A percentile compares a stretch with the other conserved stretches of the same genome.
phyloP scores from a whole-genome alignment of 2,329 filamentous ascomycete genomes.

The Myriosclerotinia duriaeana region DNA sequence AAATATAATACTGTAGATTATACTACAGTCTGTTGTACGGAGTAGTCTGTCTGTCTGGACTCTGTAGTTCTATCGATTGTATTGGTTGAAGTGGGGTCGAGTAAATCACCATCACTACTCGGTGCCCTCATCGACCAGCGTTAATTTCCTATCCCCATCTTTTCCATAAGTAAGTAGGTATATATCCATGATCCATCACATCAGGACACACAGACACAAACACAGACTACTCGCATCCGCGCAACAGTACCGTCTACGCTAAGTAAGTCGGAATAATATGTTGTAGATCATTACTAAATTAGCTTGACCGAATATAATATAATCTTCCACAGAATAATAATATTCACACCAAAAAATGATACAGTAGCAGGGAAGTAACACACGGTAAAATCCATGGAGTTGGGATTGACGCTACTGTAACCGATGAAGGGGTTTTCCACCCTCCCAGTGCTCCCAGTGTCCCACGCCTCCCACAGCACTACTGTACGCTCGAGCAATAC shows the following conservation, averaged over 20 bases:
- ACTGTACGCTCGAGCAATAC: constrained; percentile 14
- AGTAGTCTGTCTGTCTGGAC: too few relatives aligned
- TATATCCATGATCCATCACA: background rate
- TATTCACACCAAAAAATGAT: too few relatives aligned
- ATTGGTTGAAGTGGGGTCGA: background rate
- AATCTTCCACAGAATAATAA: too few relatives aligned
- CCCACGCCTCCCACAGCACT: constrained; percentile 12
- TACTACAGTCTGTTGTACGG: too few relatives aligned
- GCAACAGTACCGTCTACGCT: too few relatives aligned
- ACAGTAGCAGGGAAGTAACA: background rate
- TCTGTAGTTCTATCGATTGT: too few relatives aligned
- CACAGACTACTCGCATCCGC: background rate
- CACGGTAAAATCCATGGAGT: background rate
- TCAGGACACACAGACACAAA: too few relatives aligned
- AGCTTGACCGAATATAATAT: too few relatives aligned
- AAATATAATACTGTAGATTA: too few relatives aligned
- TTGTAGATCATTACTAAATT: too few relatives aligned
- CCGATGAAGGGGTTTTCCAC: background rate
- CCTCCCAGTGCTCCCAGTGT: too few relatives aligned
- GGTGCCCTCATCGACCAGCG: background rate
- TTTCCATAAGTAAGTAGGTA: background rate
- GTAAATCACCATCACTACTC: background rate
- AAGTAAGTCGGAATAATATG: too few relatives aligned
- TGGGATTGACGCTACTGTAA: background rate
- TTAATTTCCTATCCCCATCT: constrained; percentile 12